Base-by-base conservation (phyloP, 148 eudicot species). In the Silene uniflora region DNA sequence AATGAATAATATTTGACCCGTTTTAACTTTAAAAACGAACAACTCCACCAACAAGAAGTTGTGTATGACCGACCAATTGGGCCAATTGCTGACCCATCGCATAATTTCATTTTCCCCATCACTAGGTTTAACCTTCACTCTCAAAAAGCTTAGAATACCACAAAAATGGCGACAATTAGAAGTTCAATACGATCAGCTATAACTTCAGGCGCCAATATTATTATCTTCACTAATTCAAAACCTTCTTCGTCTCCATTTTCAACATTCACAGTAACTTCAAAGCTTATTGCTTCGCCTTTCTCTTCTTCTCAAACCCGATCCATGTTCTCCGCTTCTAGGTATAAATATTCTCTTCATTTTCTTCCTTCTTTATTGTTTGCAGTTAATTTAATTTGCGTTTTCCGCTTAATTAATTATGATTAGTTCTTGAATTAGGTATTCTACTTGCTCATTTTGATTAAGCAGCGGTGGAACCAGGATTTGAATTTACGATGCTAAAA, bases 321-420 rank as follows among this genome's bases (percentile, higher is more conserved):
- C 69, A 10, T 47, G 19, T 73, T 81, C 55, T 82, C 81, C 14
- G 83, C 85, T 83, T 75, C 71, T 27, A 79, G 88, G 88, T 86
- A 79, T 7, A 4, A 0, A 62, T 69, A 2, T 35, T 35, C 0
- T 10, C 17, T 2, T 7, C 21, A 23, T 6, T 39, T 6, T 69
- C 23, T 39, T 18, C 18, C 1, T 35, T 17, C 6, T 69, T 10
- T 46, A 52, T 0, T 9, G 19, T 69, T 22, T 32, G 6, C 18
- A 6, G 12, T 29, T 35, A 22, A 24, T 18, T 29, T 35, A 22
- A 24, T 56, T 12, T 35, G 21, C 19, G 21, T 32, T 54, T 47
- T 25, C 4, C n/a, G 29, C 47, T 13, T 24, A 24, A 3, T 32
- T 10, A 25, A 22, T n/a, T 60, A 14, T 49, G 13, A 10, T 11